These are phyloP conservation scores for Parathielavia appendiculata DNA, from an alignment of 495 filamentous ascomycete genomes.

Conservation along the genomic window DNA sequence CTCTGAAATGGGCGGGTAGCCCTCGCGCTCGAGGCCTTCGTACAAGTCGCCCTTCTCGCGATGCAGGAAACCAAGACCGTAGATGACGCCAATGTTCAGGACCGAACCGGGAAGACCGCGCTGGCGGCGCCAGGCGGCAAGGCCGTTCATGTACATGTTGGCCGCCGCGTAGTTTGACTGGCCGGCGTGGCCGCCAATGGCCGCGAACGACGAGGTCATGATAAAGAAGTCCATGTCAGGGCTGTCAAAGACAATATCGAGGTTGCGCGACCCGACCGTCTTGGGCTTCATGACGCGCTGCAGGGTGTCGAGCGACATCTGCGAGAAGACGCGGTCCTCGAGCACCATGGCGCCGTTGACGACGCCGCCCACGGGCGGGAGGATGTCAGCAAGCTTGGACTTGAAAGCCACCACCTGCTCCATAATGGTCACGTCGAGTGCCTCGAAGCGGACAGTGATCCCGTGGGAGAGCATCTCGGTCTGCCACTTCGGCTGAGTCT, in stretches of 20 bases:
- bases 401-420: constrained; percentile 30
- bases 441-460: constrained; percentile 32
- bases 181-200: constrained; percentile 42
- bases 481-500: constrained; percentile 37
- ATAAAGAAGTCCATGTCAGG: constrained; percentile 44
- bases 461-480: constrained; percentile 31
- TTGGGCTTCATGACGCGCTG: constrained; percentile 42
- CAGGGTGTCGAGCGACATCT: constrained; percentile 43
- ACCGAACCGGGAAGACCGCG: constrained; percentile 38
- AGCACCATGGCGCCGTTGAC: constrained; percentile 54
- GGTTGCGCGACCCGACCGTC: constrained; percentile 39
- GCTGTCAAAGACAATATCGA: constrained; percentile 33
- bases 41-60: constrained; percentile 42
- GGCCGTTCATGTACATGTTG: constrained; percentile 51
- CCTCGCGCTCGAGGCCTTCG: constrained; percentile 39
- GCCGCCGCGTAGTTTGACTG: constrained; percentile 55
- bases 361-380: constrained; percentile 43
- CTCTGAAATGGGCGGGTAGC: constrained; percentile 53
- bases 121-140: constrained; percentile 34
- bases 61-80: constrained; percentile 53
- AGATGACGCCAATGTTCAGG: constrained; percentile 54
- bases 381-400: constrained; percentile 19
- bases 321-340: constrained; percentile 42
- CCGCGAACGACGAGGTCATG: constrained; percentile 46
- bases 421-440: constrained; percentile 34